Evolutionary conservation across 768 basidiomycete species (phyloP).

Genomic region (Mycena vulgaris): DNA sequence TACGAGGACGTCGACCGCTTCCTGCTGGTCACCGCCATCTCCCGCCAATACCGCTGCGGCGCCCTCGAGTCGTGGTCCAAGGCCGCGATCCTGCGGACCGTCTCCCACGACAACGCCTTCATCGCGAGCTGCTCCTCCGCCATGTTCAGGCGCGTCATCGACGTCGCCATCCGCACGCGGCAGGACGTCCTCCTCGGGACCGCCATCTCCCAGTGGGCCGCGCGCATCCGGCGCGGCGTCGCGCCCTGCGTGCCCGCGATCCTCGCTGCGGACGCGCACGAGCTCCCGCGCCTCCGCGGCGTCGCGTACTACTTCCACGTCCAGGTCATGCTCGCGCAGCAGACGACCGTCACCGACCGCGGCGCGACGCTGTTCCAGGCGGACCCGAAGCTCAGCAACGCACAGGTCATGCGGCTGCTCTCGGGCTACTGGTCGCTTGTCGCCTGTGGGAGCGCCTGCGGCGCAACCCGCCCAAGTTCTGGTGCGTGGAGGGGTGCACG

Average conservation of each 20-base stretch:
- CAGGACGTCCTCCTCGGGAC: conserved; percentile 42
- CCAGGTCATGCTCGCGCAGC: conserved; percentile 52
- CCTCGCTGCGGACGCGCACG: conserved; percentile 51
- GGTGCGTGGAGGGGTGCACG: conserved; percentile 42
- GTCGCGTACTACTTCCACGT: conserved; percentile 57
- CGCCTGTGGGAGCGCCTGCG: conserved; percentile 52
- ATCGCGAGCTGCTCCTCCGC: conserved; percentile 54
- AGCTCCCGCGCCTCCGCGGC: conserved; percentile 51
- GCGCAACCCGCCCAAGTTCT: conserved; percentile 47
- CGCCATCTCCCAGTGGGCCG: conserved; percentile 49
- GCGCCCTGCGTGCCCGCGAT: conserved; percentile 58
- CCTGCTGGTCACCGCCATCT: conserved; percentile 61
- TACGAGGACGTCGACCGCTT: conserved; percentile 59
- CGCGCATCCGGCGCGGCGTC: conserved; percentile 47
- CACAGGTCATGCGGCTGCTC: conserved; percentile 54
- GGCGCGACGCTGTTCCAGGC: conserved; percentile 52
- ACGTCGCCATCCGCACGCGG: conserved; percentile 45
- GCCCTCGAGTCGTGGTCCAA: conserved; percentile 63
- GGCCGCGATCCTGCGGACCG: conserved; percentile 50
- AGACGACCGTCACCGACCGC: conserved; percentile 40
- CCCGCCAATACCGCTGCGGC: conserved; percentile 65
- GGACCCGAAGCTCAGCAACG: conserved; percentile 54
- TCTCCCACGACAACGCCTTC: conserved; percentile 45
- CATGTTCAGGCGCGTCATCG: conserved; percentile 49
- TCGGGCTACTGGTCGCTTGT: conserved; percentile 56